Conservation (phyloP, 345 rosid species). For the Anastatica hierochuntica region DNA sequence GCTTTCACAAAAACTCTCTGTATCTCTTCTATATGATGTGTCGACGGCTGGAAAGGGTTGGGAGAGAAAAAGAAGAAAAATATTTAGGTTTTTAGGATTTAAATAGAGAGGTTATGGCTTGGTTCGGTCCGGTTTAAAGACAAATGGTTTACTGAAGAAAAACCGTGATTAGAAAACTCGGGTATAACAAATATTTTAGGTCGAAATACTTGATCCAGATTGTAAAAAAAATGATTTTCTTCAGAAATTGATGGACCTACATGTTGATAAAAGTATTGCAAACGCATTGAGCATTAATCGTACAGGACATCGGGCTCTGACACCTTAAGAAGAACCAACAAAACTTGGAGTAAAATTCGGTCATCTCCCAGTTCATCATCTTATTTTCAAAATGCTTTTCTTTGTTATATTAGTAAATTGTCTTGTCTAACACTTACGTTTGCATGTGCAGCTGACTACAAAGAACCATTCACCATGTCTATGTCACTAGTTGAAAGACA, state of each 20-base stretch:
- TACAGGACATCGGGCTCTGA: slow-evolving; percentile 85
- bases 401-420: slow-evolving; percentile 82
- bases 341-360: slow-evolving; percentile 86
- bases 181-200: slow-evolving; percentile 46
- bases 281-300: slow-evolving; percentile 69
- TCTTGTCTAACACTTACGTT: slow-evolving; percentile 91
- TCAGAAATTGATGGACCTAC: slow-evolving; percentile 79
- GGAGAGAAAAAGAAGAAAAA: too few relatives aligned
- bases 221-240: slow-evolving; percentile 59
- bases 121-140: too few relatives aligned
- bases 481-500: slow-evolving; percentile 61
- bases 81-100: too few relatives aligned
- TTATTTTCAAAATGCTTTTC: slow-evolving; percentile 87
- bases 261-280: slow-evolving; percentile 51
- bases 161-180: too few relatives aligned
- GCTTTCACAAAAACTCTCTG: too few relatives aligned
- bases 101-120: too few relatives aligned
- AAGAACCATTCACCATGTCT: slow-evolving; percentile 80
- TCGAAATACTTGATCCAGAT: slow-evolving; percentile 73
- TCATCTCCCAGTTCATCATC: slow-evolving; percentile 82
- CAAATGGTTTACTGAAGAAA: too few relatives aligned
- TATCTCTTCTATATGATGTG: too few relatives aligned
- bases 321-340: slow-evolving; percentile 68
- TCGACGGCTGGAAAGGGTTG: too few relatives aligned
- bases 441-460: slow-evolving; percentile 89